phyloP scores from a whole-genome alignment of 1,139 yeast genomes.

The Kodamaea alishanica region DNA sequence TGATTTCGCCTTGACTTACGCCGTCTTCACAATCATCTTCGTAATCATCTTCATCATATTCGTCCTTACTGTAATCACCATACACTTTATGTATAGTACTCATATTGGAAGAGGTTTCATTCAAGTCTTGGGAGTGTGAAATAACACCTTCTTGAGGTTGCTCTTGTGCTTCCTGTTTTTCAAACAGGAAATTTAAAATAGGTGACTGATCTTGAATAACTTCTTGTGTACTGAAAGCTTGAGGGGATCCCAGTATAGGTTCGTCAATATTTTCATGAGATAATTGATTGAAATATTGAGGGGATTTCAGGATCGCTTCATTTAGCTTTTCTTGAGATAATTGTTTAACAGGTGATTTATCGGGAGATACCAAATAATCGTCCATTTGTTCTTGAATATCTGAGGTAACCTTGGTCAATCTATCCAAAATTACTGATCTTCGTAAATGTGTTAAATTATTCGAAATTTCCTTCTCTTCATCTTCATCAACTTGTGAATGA shows the following conservation, averaged over 20 bases:
- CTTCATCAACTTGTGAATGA: slow-evolving; percentile 4
- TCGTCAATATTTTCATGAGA: slow-evolving; percentile 7
- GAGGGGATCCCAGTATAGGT: no score
- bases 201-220: no score
- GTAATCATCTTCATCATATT: slow-evolving; percentile 14
- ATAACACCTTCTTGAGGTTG: slow-evolving; percentile 5
- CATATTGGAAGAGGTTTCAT: slow-evolving; percentile 2
- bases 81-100: background rate
- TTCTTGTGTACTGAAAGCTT: no score
- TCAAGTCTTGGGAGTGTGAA: slow-evolving; percentile 1
- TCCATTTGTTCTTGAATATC: slow-evolving; percentile 34
- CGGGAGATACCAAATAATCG: background rate
- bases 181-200: no score
- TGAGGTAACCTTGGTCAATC: slow-evolving; percentile 39
- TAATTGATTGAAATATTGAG: no score
- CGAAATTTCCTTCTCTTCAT: slow-evolving; percentile 11
- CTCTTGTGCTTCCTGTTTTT: slow-evolving; percentile 2
- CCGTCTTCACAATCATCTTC: slow-evolving; percentile 9
- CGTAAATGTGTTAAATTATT: slow-evolving; percentile 19
- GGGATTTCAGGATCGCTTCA: no score
- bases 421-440: slow-evolving; percentile 38
- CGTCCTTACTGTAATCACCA: slow-evolving; percentile 17
- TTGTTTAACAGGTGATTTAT: slow-evolving; percentile 1
- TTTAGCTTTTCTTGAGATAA: no score
- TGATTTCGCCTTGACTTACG: slow-evolving; percentile 13